A percentile compares a stretch with the other conserved stretches of the same genome.
phyloP scores from a whole-genome alignment of 2,329 filamentous ascomycete genomes.

The Stagonosporopsis tanaceti region DNA sequence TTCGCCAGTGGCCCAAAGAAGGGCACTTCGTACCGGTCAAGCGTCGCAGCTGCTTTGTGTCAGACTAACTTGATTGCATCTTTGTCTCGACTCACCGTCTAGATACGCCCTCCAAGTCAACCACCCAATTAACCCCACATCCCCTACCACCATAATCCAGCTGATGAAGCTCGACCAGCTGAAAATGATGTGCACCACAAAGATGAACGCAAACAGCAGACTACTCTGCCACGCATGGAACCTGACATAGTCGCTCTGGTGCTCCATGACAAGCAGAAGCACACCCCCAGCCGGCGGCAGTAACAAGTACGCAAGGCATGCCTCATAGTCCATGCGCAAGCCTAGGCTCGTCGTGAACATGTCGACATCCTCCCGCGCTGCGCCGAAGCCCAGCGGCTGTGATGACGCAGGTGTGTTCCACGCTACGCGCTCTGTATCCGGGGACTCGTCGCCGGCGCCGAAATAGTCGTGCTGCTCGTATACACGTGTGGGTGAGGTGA shows the following conservation, averaged over 20 bases:
- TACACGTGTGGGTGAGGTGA: slow-evolving; percentile 41
- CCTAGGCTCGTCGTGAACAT: slow-evolving; percentile 90
- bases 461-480: slow-evolving; percentile 55
- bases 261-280: slow-evolving; percentile 82
- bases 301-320: slow-evolving; percentile 84
- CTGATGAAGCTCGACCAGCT: slow-evolving; percentile 84
- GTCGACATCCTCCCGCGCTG: slow-evolving; percentile 70
- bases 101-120: slow-evolving; percentile 81
- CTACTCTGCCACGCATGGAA: slow-evolving; percentile 98
- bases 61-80: background rate
- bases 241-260: slow-evolving; percentile 96
- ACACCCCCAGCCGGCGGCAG: slow-evolving; percentile 88
- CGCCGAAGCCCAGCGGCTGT: slow-evolving; percentile 15
- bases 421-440: slow-evolving; percentile 39
- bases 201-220: slow-evolving; percentile 76
- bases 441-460: slow-evolving; percentile 23
- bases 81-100: slow-evolving; percentile 70
- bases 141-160: slow-evolving; percentile 80
- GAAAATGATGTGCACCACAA: slow-evolving; percentile 81
- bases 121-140: slow-evolving; percentile 78
- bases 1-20: slow-evolving; percentile 86
- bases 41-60: slow-evolving; percentile 62
- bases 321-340: slow-evolving; percentile 86
- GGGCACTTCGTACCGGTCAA: slow-evolving; percentile 80
- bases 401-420: slow-evolving; percentile 31